These are phyloP conservation scores for Xerocomus minutiporus DNA, from an alignment of 1,284 basidiomycete species.

Conservation along the genomic window DNA sequence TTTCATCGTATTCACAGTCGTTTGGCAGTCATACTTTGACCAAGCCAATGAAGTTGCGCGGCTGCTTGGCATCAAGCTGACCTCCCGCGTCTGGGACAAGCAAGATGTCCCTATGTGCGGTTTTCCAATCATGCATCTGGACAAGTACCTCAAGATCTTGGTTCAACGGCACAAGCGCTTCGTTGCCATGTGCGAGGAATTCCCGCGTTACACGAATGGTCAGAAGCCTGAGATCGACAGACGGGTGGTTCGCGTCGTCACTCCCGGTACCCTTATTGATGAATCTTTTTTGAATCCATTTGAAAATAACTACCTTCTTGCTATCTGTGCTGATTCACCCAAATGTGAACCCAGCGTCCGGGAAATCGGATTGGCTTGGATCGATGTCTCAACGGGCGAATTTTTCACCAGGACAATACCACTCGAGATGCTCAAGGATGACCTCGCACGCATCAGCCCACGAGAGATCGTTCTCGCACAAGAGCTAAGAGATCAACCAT, in stretches of 20 bases:
- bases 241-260: conserved; percentile 80
- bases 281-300: conserved; percentile 81
- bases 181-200: conserved; percentile 92
- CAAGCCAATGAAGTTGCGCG: conserved; percentile 78
- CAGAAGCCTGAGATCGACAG: conserved; percentile 61
- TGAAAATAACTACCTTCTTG: conserved; percentile 86
- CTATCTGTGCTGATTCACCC: conserved; percentile 43
- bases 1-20: conserved; percentile 8
- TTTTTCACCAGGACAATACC: conserved; percentile 73
- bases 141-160: conserved; percentile 81
- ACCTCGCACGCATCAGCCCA: conserved; percentile 79
- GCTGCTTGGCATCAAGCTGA: conserved; percentile 78
- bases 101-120: conserved; percentile 77
- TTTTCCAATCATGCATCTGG: conserved; percentile 81
- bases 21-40: conserved; percentile 81
- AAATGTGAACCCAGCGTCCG: conserved; percentile 7
- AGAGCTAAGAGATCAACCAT: conserved; percentile 34
- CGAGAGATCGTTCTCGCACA: conserved; percentile 75
- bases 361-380: conserved; percentile 73
- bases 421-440: conserved; percentile 64
- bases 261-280: conserved; percentile 89
- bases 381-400: conserved; percentile 93
- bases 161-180: conserved; percentile 79
- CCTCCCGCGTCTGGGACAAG: conserved; percentile 68
- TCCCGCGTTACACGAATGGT: conserved; percentile 47